Evolutionary conservation across 768 basidiomycete species (phyloP).

Genomic region (Leccinum pellstonianum): DNA sequence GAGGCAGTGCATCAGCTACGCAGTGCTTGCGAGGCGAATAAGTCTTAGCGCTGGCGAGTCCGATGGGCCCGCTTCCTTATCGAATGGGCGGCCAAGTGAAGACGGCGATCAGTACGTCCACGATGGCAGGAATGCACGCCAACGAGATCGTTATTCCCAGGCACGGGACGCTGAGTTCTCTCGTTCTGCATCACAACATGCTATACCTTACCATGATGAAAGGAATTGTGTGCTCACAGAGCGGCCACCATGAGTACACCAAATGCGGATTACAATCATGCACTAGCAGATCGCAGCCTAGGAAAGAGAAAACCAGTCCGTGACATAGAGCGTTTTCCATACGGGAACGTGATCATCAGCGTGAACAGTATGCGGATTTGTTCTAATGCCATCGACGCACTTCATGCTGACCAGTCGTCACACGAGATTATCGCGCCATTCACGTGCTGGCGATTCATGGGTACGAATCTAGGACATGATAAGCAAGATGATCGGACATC

Average conservation of each 20-base stretch:
- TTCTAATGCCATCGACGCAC: too few relatives aligned
- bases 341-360: too few relatives aligned
- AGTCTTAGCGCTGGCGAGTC: background rate
- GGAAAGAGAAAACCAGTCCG: background rate
- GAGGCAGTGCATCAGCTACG: too few relatives aligned
- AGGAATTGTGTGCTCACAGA: background rate
- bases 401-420: too few relatives aligned
- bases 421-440: too few relatives aligned
- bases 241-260: background rate
- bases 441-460: too few relatives aligned
- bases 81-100: background rate
- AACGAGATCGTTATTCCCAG: background rate
- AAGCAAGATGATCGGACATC: background rate
- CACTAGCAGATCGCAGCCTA: background rate
- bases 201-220: background rate
- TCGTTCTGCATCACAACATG: background rate
- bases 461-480: too few relatives aligned
- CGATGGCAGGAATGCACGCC: background rate
- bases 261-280: background rate
- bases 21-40: too few relatives aligned
- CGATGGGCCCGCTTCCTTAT: background rate
- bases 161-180: background rate
- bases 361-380: too few relatives aligned
- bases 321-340: background rate
- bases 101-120: constrained; percentile 2